Conservation (phyloP, 148 eudicot genomes). For the Beta vulgaris region DNA sequence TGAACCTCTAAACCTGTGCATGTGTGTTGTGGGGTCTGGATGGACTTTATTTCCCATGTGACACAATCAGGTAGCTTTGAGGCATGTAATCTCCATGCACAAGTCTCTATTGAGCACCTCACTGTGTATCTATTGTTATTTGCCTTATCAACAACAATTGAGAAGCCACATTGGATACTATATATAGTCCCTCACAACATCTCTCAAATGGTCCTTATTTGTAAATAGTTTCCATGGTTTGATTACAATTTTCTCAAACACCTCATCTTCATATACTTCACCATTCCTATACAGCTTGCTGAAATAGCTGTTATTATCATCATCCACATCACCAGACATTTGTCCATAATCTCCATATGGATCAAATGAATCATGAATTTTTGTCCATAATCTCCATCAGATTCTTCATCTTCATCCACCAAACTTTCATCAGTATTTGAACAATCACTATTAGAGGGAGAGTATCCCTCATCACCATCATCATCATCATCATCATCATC, state of each 20-base stretch:
- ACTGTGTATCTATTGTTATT: neutral
- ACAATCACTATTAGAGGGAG: no score
- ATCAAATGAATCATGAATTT: no score
- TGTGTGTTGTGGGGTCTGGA: neutral
- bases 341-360: neutral
- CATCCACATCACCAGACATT: neutral
- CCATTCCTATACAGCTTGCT: neutral
- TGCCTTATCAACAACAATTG: neutral
- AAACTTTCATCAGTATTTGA: no score
- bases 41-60: neutral
- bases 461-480: no score
- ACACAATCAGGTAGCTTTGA: neutral
- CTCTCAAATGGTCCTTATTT: neutral
- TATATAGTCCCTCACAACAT: slow-evolving; percentile 8
- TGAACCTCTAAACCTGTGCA: no score
- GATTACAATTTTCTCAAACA: neutral
- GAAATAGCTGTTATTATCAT: no score
- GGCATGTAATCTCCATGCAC: neutral
- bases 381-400: no score
- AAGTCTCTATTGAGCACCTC: neutral
- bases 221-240: slow-evolving; percentile 1
- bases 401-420: no score
- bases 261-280: neutral
- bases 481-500: no score
- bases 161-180: neutral